Conservation (phyloP, 192 early-diverging fungal genomes). For the Bifiguratus adelaidae region DNA sequence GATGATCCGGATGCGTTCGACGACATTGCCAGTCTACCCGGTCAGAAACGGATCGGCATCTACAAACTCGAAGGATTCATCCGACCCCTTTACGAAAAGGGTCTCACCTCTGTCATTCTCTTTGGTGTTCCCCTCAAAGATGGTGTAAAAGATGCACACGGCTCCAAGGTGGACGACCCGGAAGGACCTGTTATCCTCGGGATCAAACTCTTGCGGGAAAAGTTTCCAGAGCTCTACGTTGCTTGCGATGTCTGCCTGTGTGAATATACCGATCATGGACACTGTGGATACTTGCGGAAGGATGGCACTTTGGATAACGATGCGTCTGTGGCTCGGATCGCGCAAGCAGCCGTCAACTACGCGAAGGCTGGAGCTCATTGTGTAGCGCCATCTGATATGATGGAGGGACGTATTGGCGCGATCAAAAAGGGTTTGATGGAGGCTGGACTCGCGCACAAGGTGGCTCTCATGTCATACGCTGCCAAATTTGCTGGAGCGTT, state of each 20-base stretch:
- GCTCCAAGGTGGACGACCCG: slow-evolving; percentile 73
- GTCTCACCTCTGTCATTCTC: slow-evolving; percentile 75
- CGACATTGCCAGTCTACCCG: slow-evolving; percentile 75
- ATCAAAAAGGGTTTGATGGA: slow-evolving; percentile 80
- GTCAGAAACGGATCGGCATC: slow-evolving; percentile 76
- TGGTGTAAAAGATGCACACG: slow-evolving; percentile 64
- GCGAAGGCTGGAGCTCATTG: slow-evolving; percentile 87
- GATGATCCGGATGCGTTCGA: slow-evolving; percentile 68
- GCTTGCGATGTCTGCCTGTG: slow-evolving; percentile 96
- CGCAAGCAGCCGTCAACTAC: slow-evolving; percentile 77
- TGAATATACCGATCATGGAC: slow-evolving; percentile 93
- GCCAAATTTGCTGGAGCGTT: slow-evolving; percentile 94
- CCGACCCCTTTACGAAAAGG: slow-evolving; percentile 77
- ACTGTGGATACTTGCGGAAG: slow-evolving; percentile 74
- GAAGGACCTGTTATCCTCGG: slow-evolving; percentile 79
- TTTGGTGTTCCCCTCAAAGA: slow-evolving; percentile 86
- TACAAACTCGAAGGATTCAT: slow-evolving; percentile 67
- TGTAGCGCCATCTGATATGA: slow-evolving; percentile 95
- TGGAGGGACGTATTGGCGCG: slow-evolving; percentile 88
- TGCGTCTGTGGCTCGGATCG: slow-evolving; percentile 64
- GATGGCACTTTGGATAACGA: slow-evolving; percentile 83
- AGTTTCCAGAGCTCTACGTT: slow-evolving; percentile 74
- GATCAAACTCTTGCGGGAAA: slow-evolving; percentile 59
- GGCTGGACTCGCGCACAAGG: slow-evolving; percentile 64
- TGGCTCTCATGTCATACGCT: slow-evolving; percentile 90